A percentile compares a stretch with the other conserved stretches of the same genome.
phyloP scores from a whole-genome alignment of 179 eudicot species.

The Spinacia oleracea region DNA sequence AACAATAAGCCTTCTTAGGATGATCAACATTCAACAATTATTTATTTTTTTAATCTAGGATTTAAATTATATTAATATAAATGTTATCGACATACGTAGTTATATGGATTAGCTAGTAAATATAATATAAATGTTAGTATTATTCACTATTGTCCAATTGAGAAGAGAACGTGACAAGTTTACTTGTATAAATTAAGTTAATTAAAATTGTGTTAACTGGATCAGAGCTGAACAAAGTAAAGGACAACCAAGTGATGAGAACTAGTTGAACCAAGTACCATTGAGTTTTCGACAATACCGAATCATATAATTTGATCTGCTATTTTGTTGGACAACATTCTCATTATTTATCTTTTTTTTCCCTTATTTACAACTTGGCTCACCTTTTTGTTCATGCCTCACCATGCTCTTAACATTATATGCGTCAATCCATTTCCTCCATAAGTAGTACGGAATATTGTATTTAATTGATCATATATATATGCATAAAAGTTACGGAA shows the following conservation, averaged over 20 bases:
- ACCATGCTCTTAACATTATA: constrained; percentile 20
- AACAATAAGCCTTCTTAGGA: neutral
- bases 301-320: constrained; percentile 31
- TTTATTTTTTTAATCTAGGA: neutral
- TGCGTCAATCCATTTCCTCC: constrained; percentile 1
- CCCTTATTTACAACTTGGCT: constrained; percentile 15
- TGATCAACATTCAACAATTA: neutral
- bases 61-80: neutral
- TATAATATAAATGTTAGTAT: neutral
- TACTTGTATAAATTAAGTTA: constrained; percentile 5
- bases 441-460: too few species aligned
- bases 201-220: constrained; percentile 1
- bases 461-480: too few species aligned
- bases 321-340: constrained; percentile 29
- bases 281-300: constrained; percentile 13
- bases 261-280: constrained; percentile 16
- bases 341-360: neutral
- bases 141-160: neutral
- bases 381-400: constrained; percentile 9
- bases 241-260: constrained; percentile 25
- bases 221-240: constrained; percentile 2
- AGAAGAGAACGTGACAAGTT: constrained; percentile 23
- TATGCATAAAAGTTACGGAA: too few species aligned
- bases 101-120: constrained; percentile 1
- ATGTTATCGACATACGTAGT: neutral